These are phyloP conservation scores for Xylaria multiplex DNA, from an alignment of 2,329 filamentous ascomycete genomes.

Conservation along the genomic window DNA sequence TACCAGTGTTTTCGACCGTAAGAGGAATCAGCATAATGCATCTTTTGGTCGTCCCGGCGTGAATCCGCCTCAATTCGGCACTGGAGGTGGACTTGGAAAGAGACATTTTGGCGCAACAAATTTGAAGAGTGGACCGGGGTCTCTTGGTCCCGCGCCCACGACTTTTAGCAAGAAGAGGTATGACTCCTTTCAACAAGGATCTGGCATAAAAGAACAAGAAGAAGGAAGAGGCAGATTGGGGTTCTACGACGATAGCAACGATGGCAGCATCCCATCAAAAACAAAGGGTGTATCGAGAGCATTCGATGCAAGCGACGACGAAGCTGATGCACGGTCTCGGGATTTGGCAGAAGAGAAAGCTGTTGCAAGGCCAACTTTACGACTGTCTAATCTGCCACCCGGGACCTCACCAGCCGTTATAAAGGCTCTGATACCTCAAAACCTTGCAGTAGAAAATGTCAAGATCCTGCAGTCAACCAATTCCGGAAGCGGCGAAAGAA, in stretches of 20 bases:
- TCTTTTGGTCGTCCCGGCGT: conserved; percentile 44
- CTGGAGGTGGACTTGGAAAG: conserved; percentile 55
- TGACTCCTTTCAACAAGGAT: conserved; percentile 56
- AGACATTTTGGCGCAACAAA: conserved; percentile 72
- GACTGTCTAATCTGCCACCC: conserved; percentile 69
- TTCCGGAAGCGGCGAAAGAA: conserved; percentile 69
- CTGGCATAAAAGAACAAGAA: conserved; percentile 48
- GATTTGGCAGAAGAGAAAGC: conserved; percentile 66
- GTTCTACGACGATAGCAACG: conserved; percentile 54
- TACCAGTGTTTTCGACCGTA: conserved; percentile 35
- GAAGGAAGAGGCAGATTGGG: conserved; percentile 50
- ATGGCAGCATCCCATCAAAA: conserved; percentile 45
- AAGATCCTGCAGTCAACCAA: conserved; percentile 71
- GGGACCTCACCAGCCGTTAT: conserved; percentile 68
- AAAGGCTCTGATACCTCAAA: conserved; percentile 67
- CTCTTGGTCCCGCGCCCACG: conserved; percentile 63
- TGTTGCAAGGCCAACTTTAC: conserved; percentile 69
- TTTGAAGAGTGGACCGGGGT: conserved; percentile 70
- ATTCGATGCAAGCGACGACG: conserved; percentile 75
- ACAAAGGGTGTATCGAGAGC: conserved; percentile 73
- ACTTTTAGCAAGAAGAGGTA: conserved; percentile 64
- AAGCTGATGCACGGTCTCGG: conserved; percentile 58
- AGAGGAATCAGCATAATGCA: conserved; percentile 32
- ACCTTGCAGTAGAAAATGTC: conserved; percentile 75
- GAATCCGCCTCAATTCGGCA: conserved; percentile 45